Percentiles rank a stretch among this genome's conserved stretches.
phyloP scores from a whole-genome alignment of 2,329 filamentous ascomycete species.

The Diaporthe citriasiana region DNA sequence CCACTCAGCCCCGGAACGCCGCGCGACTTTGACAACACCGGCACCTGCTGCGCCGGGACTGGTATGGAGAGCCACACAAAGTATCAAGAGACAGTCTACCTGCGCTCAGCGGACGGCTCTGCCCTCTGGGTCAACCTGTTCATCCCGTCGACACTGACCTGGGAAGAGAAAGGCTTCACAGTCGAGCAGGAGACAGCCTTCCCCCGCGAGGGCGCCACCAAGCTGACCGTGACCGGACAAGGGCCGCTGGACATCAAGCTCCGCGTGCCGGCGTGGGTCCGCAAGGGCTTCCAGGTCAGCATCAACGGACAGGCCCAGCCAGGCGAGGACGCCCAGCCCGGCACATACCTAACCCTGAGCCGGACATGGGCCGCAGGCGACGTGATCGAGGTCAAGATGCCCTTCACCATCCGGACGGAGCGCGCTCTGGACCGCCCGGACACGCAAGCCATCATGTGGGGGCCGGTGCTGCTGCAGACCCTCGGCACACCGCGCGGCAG shows the following conservation, averaged over 20 bases:
- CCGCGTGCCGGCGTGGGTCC: slow-evolving; percentile 50
- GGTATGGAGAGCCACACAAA: slow-evolving; percentile 54
- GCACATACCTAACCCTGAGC: slow-evolving; percentile 50
- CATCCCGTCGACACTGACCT: slow-evolving; percentile 50
- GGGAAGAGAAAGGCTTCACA: slow-evolving; percentile 49
- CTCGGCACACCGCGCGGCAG: slow-evolving; percentile 46
- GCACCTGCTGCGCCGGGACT: slow-evolving; percentile 52
- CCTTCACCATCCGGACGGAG: slow-evolving; percentile 50
- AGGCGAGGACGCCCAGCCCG: slow-evolving; percentile 42
- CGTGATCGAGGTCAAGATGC: slow-evolving; percentile 50
- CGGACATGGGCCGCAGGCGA: slow-evolving; percentile 50
- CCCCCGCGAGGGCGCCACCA: slow-evolving; percentile 47
- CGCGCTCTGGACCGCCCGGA: slow-evolving; percentile 51
- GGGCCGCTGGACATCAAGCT: slow-evolving; percentile 51
- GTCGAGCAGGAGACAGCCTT: slow-evolving; percentile 50
- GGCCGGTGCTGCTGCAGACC: slow-evolving; percentile 50
- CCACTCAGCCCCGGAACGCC: slow-evolving; percentile 47
- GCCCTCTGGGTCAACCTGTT: slow-evolving; percentile 52
- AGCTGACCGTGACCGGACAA: slow-evolving; percentile 48
- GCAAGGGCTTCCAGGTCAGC: slow-evolving; percentile 47
- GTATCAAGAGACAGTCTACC: slow-evolving; percentile 53
- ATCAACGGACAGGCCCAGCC: slow-evolving; percentile 48
- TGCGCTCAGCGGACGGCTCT: slow-evolving; percentile 51
- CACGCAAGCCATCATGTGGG: slow-evolving; percentile 52
- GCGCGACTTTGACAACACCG: slow-evolving; percentile 51